Base-by-base conservation (phyloP, 768 basidiomycete genomes). In the Hirschioporus abietinus region DNA sequence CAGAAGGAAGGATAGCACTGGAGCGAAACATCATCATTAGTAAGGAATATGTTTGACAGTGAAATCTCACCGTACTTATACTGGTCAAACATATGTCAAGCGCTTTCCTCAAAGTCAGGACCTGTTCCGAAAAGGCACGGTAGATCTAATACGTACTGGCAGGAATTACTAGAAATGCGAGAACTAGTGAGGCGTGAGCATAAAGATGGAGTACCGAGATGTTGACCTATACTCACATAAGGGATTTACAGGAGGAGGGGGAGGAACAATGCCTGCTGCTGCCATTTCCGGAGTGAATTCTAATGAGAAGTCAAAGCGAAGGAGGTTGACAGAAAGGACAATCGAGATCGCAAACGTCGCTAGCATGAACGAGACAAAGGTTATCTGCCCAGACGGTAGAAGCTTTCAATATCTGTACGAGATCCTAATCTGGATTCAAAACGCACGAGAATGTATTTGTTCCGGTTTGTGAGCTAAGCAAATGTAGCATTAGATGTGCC, bases 1-100 rank as follows among this genome's bases (percentile, higher is more conserved):
- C 1, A 67, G 64, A 1, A 72, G 69, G 58, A 66, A 71, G 9
- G 60, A 35, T 25, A 72, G 64, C 24, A 72, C 71, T 71, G 27
- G 12, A 3, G 20, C 20, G 35, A 24, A n/a, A 4, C 18, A 24
- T 35, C 5, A 27, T 58, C 26, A 12, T 10, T 30, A n/a, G 18
- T 18, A 15, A 17, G 17, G 8, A 23, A 30, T 27, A 24, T 1
- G 7, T 23, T 10, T 15, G 0, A 9, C 20, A 42, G 30, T 30
- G 8, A 30, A 30, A 30, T 8, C 4, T 26, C 10, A 10, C 63
- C 70, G 12, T 26, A 71, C 71, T 36, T 15, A 71, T 72, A 1
- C 15, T 52, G 2, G 42, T 52, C 12, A 52, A 20, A 15, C 42
- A 52, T 6, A 52, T 10, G 42, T 52, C 42, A 52, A 52, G 42